These are phyloP conservation scores for Effrenium voratum DNA, from an alignment of 73 alveolate genomes.

Conservation along the genomic window DNA sequence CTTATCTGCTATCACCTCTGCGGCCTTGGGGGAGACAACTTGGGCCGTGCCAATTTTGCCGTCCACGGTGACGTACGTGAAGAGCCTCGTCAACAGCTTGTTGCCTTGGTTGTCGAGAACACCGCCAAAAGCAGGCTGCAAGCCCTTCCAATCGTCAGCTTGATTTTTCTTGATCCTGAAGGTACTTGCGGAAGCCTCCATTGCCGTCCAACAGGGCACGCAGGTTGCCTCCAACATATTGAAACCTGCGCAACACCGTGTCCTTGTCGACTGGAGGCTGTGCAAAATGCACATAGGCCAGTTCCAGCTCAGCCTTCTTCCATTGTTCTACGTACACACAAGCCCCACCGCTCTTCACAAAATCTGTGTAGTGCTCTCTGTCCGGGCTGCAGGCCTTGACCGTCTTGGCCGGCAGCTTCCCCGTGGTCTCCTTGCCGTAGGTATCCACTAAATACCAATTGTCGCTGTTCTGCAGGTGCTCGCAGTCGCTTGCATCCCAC, in stretches of 20 bases:
- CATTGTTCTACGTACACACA: slow-evolving; percentile 35
- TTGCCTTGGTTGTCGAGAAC: too few relatives aligned
- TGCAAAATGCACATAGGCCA: not conserved
- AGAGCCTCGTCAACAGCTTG: slow-evolving; percentile 43
- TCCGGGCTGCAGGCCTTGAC: slow-evolving; percentile 59
- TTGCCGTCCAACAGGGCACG: slow-evolving; percentile 6
- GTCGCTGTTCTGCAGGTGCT: not conserved
- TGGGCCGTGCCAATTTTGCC: not conserved
- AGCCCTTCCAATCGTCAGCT: not conserved
- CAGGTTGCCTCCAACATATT: slow-evolving; percentile 48
- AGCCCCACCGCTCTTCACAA: slow-evolving; percentile 28
- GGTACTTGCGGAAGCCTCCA: not conserved
- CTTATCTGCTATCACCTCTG: not conserved
- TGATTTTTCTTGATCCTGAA: not conserved
- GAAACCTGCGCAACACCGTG: slow-evolving; percentile 8
- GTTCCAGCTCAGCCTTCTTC: slow-evolving; percentile 28
- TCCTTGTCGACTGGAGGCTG: not conserved
- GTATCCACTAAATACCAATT: slow-evolving; percentile 36
- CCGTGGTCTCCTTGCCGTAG: not conserved
- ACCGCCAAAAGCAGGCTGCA: too few relatives aligned
- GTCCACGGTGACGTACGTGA: slow-evolving; percentile 8
- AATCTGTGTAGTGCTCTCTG: slow-evolving; percentile 15
- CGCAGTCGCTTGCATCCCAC: not conserved
- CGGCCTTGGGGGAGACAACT: slow-evolving; percentile 22
- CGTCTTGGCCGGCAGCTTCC: slow-evolving; percentile 21